phyloP scores from a whole-genome alignment of 2,329 filamentous ascomycete genomes.

The Hypoxylon sp. region DNA sequence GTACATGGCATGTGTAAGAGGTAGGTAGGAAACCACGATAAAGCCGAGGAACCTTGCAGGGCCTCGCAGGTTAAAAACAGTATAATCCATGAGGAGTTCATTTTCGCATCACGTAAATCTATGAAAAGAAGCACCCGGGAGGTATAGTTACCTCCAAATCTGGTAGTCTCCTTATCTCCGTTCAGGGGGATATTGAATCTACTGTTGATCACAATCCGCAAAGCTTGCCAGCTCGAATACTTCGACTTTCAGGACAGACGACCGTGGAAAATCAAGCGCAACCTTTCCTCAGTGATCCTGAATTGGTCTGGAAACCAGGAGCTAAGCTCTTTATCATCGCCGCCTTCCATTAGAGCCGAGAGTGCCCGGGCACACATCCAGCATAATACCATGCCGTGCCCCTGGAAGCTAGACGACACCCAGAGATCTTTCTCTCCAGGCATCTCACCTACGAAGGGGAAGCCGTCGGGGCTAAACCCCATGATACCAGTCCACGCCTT shows the following conservation, averaged over 20 bases:
- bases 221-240: not conserved
- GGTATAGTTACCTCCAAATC: no score
- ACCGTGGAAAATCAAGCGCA: conserved; percentile 55
- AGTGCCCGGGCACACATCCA: conserved; percentile 70
- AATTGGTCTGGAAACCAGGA: conserved; percentile 68
- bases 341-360: conserved; percentile 63
- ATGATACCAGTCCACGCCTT: conserved; percentile 68
- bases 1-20: no score
- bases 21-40: not conserved
- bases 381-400: conserved; percentile 75
- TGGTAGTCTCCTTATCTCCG: no score
- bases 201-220: not conserved
- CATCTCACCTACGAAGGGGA: conserved; percentile 65
- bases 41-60: not conserved
- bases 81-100: no score
- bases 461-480: conserved; percentile 66
- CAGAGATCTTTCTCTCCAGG: conserved; percentile 62
- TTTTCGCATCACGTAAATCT: no score
- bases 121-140: no score
- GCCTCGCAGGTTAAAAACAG: no score
- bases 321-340: conserved; percentile 50
- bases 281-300: conserved; percentile 59
- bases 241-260: conserved; percentile 34
- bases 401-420: conserved; percentile 71
- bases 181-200: not conserved